Conservation (phyloP, 345 rosid genomes). For the Hypericum perforatum region DNA sequence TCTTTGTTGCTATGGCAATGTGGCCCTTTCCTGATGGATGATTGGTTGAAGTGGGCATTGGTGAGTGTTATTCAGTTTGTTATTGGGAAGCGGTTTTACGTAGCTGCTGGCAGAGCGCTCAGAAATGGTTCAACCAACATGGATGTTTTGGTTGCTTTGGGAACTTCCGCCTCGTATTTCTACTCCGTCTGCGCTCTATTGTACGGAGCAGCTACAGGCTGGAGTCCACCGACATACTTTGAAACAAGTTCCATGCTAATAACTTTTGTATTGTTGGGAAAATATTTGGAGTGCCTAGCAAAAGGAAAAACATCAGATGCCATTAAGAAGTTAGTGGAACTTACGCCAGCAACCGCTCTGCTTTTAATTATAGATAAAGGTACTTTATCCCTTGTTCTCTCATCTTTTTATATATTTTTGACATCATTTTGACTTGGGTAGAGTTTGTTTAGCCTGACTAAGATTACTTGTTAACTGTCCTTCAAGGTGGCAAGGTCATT, state of each 20-base stretch:
- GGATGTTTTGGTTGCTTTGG: slow-evolving; percentile 97
- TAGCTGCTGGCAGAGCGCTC: slow-evolving; percentile 97
- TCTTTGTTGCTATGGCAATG: slow-evolving; percentile 75
- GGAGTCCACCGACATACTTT: slow-evolving; percentile 93
- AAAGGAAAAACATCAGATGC: slow-evolving; percentile 99
- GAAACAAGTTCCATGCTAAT: slow-evolving; percentile 98
- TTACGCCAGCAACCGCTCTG: slow-evolving; percentile 89
- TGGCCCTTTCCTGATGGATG: slow-evolving; percentile 91
- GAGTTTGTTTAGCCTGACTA: no score
- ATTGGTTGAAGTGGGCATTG: slow-evolving; percentile 97
- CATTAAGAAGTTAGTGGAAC: slow-evolving; percentile 91
- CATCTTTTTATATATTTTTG: not conserved
- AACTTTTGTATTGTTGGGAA: slow-evolving; percentile 92
- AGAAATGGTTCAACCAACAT: slow-evolving; percentile 97
- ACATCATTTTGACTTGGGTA: no score
- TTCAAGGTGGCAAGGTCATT: slow-evolving; percentile 50
- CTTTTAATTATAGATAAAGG: slow-evolving; percentile 79
- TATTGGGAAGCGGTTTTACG: slow-evolving; percentile 88
- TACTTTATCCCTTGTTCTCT: slow-evolving; percentile 3
- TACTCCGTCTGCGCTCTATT: slow-evolving; percentile 92
- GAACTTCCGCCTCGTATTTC: slow-evolving; percentile 91
- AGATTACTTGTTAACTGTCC: slow-evolving; percentile 10
- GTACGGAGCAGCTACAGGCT: slow-evolving; percentile 93
- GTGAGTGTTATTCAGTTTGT: slow-evolving; percentile 91
- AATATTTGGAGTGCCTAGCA: slow-evolving; percentile 91